Evolutionary conservation across 306 rosid genomes (phyloP), one percentile per base, ranked within the genome.

Genomic region (Vachellia collinsii): DNA sequence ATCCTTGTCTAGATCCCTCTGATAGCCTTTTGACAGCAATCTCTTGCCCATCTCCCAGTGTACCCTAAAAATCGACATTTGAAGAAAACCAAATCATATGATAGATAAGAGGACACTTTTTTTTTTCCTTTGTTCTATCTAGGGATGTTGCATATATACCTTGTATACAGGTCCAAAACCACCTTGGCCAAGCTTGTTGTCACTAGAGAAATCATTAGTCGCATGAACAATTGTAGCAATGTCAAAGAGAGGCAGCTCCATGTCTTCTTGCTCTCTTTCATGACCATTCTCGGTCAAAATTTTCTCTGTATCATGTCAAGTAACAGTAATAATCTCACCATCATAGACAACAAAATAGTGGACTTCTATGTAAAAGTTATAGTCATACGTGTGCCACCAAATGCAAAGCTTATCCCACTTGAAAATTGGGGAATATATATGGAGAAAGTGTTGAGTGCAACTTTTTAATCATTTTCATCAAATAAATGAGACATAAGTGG

Each of bases 141-240:
- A 56, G 36, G 37, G 1, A 47, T 4, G 23, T 72, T 29, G 41
- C n/a, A 65, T 11, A 22, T 34, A 46, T 56, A 81, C 86, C 87
- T 9, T 71, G 47, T 87, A 87, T 58, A 87, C 90, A 34, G 86
- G 76, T 50, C 90, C 88, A 82, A 84, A 87, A 13, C 90, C 90
- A 74, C 86, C 88, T 82, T 79, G 67, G 7, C 90, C 90, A 11
- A 87, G 83, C 58, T 59, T 85, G 43, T 80, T 82, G 34, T 80
- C 69, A 23, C 74, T 34, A 17, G 90, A 87, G 77, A 87, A 87
- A 46, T 80, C 42, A 77, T 79, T 34, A 11, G 88, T 87, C 39
- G 90, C 90, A 44, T 47, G 70, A 51, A 71, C 54, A 77, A 87
- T 77, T 46, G 81, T 54, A 17, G 81, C 65, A 39, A 87, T 5